phyloP scores from a whole-genome alignment of 176 grass and related monocot species.

The Juncus effusus region DNA sequence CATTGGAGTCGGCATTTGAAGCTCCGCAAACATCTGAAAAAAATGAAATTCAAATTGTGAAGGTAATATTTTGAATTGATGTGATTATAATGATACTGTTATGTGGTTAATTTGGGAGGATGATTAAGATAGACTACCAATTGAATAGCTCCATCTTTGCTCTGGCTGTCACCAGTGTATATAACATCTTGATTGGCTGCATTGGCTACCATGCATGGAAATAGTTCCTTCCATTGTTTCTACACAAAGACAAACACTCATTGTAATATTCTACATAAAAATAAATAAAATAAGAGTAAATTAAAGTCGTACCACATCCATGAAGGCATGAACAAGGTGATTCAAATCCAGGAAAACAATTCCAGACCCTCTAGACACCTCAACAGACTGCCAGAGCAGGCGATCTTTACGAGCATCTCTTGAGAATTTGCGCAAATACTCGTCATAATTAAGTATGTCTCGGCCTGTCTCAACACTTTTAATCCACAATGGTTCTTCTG shows the following conservation, averaged over 20 bases:
- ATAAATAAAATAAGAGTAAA: conserved; percentile 20
- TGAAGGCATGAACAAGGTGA: conserved; percentile 56
- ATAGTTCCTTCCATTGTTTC: conserved; percentile 72
- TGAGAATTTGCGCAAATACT: conserved; percentile 59
- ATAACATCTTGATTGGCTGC: conserved; percentile 43
- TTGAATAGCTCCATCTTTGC: conserved; percentile 49
- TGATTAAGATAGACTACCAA: conserved; percentile 32
- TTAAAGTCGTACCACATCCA: conserved; percentile 54
- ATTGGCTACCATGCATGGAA: conserved; percentile 60
- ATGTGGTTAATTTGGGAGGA: too few relatives aligned
- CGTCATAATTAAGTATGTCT: conserved; percentile 73
- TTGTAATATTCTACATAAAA: not conserved
- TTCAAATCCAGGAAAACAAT: conserved; percentile 44
- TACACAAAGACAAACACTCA: conserved; percentile 12
- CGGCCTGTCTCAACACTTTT: conserved; percentile 55
- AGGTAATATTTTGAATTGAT: conserved; percentile 1
- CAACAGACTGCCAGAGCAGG: conserved; percentile 33
- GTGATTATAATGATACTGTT: not conserved
- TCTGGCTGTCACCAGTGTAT: conserved; percentile 24
- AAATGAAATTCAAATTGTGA: conserved; percentile 13
- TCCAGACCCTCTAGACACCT: conserved; percentile 46
- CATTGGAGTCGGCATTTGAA: conserved; percentile 65
- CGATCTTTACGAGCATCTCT: conserved; percentile 21
- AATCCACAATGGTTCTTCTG: conserved; percentile 63
- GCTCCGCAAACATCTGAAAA: conserved; percentile 71